Conservation (phyloP, 805 yeast genomes). For the Pichia phayaonensis region DNA sequence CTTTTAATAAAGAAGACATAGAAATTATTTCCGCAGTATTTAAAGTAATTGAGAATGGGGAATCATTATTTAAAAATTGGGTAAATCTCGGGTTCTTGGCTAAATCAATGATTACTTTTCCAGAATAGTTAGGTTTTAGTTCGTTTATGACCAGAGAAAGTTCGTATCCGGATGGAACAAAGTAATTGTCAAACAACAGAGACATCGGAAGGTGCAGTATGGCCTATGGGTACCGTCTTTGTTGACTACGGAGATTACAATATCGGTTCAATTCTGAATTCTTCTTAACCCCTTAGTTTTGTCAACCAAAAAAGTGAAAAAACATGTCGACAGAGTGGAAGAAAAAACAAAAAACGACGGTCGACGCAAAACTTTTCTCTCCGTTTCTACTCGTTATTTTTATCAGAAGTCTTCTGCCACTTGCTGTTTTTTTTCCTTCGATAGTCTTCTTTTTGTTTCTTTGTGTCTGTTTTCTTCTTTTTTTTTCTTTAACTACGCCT, state of each 20-base stretch:
- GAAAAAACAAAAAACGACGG: background rate
- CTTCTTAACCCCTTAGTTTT: too few relatives aligned
- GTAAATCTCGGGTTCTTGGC: slow-evolving; percentile 21
- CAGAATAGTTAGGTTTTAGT: slow-evolving; percentile 39
- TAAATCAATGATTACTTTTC: slow-evolving; percentile 28
- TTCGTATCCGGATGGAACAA: slow-evolving; percentile 32
- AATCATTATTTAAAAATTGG: slow-evolving; percentile 5
- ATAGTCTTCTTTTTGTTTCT: background rate
- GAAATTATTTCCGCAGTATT: slow-evolving; percentile 37
- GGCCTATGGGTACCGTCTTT: background rate
- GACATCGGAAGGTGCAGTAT: slow-evolving; percentile 1
- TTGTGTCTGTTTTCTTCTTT: too few relatives aligned
- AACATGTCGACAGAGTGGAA: background rate
- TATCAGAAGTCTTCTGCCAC: too few relatives aligned
- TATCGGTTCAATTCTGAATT: too few relatives aligned
- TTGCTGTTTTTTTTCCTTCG: too few relatives aligned
- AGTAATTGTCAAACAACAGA: slow-evolving; percentile 28
- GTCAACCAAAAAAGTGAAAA: background rate
- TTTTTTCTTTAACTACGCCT: background rate
- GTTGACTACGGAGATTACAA: background rate
- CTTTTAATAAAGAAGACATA: slow-evolving; percentile 23
- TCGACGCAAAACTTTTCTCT: background rate
- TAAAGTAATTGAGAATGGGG: slow-evolving; percentile 25
- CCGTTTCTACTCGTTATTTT: too few relatives aligned
- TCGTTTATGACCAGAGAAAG: slow-evolving; percentile 31